Conservation (phyloP, 2,329 filamentous ascomycete genomes). For the Apiospora kogelbergensis region DNA sequence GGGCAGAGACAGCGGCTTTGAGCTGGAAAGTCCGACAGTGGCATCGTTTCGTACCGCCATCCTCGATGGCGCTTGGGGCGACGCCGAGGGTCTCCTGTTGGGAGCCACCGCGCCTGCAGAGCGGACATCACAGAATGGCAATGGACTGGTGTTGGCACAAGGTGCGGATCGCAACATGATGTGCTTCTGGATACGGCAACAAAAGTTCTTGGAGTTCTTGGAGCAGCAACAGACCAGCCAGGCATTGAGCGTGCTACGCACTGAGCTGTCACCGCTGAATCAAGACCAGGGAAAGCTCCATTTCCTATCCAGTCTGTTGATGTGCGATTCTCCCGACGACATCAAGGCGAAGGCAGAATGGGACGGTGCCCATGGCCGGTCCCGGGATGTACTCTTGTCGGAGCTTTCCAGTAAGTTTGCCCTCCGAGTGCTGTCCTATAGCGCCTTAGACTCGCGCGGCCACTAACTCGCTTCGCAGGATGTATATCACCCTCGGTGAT, state of each 20-base stretch:
- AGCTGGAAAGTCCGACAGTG: conserved; percentile 83
- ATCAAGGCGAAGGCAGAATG: conserved; percentile 75
- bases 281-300: conserved; percentile 77
- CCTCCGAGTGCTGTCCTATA: background rate
- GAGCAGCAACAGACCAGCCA: conserved; percentile 71
- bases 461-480: conserved; percentile 46
- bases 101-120: conserved; percentile 44
- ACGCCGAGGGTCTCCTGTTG: conserved; percentile 80
- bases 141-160: conserved; percentile 72
- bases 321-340: conserved; percentile 80
- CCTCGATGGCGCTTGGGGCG: conserved; percentile 75
- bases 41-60: conserved; percentile 83
- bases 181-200: conserved; percentile 85
- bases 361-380: conserved; percentile 78
- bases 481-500: conserved; percentile 95
- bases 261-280: conserved; percentile 83
- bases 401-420: conserved; percentile 73
- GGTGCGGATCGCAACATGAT: conserved; percentile 76
- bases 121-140: conserved; percentile 32
- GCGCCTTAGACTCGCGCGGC: background rate
- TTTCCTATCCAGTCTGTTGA: conserved; percentile 83
- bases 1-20: conserved; percentile 78
- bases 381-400: conserved; percentile 72
- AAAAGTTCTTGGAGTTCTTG: conserved; percentile 91
- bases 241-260: conserved; percentile 80